Evolutionary conservation across 441 rosid species (phyloP), one percentile per base, ranked within the genome.

Genomic region (Gossypium davidsonii): DNA sequence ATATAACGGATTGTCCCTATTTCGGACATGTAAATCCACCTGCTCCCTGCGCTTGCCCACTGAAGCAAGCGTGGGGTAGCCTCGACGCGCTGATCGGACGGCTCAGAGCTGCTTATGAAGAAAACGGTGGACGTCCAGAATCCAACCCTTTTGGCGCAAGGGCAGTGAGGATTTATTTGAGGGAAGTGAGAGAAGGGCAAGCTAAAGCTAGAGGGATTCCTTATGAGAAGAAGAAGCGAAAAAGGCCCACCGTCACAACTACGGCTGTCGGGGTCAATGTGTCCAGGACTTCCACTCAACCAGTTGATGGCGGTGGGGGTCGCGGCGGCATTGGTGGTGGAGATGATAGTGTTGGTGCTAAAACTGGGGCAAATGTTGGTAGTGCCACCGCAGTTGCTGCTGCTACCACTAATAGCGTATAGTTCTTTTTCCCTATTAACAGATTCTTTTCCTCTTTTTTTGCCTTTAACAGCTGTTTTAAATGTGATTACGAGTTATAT

Each of bases 21-120:
- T 94, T 91, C 49, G 98, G 98, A 0, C 86, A 88, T 78, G 89
- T 89, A 23, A 88, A 79, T 71, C 98, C 97, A 0, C 98, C 98
- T 0, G 86, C 89, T 18, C 91, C 97, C 0, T 93, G 98, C 18
- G 80, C 92, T 8, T 94, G 98, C 60, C 98, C 96, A 34, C 88
- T 90, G 1, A 90, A 84, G 74, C 98, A 94, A 61, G 97, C 98
- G 0, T 94, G 98, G 98, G 98, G 98, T 4, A 89, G 96, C 79
- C 91, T 91, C 31, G 98, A 94, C 78, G 97, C 98, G 74, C 79
- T 94, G 77, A 90, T 94, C 86, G 98, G 97, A 78, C 90, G 97
- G 78, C 83, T 92, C 60, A 87, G 97, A 79, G 97, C 97, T 1
- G 97, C 98, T 2, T 90, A 86, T 51, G 97, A 92, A 73, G 96